Conservation (phyloP, 306 rosid species). For the Vicia sativa region DNA sequence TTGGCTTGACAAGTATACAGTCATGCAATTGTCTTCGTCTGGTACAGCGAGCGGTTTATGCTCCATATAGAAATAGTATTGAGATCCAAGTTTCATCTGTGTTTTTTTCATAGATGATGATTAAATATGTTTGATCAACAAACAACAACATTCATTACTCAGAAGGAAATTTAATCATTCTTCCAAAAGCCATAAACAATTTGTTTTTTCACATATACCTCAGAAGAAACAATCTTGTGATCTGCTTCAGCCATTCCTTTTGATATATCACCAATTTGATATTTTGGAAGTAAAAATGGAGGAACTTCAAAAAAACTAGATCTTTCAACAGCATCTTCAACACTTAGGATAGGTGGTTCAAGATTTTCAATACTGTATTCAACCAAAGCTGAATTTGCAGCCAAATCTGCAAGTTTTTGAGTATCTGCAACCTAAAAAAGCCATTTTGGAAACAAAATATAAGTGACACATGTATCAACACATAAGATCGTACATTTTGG, state of each 20-base stretch:
- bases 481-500: not conserved
- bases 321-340: slow-evolving; percentile 79
- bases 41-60: slow-evolving; percentile 89
- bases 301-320: slow-evolving; percentile 70
- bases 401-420: slow-evolving; percentile 77
- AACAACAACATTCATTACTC: slow-evolving; percentile 12
- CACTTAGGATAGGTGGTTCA: slow-evolving; percentile 68
- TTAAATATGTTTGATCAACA: slow-evolving; percentile 1
- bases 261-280: slow-evolving; percentile 71
- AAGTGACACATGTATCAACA: slow-evolving; percentile 12
- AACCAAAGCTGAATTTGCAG: slow-evolving; percentile 62
- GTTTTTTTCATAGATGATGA: slow-evolving; percentile 33
- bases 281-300: slow-evolving; percentile 50
- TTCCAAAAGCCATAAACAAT: not conserved
- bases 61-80: slow-evolving; percentile 92
- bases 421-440: slow-evolving; percentile 81
- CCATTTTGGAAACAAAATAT: slow-evolving; percentile 22
- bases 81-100: slow-evolving; percentile 88
- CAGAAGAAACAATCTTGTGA: slow-evolving; percentile 66
- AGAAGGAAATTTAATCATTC: slow-evolving; percentile 26
- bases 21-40: slow-evolving; percentile 88
- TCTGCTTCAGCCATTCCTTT: slow-evolving; percentile 91
- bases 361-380: slow-evolving; percentile 64
- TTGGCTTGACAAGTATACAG: slow-evolving; percentile 71
- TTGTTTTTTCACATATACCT: slow-evolving; percentile 46